Conservation (phyloP, 345 rosid genomes). For the Hirschfeldia incana region DNA sequence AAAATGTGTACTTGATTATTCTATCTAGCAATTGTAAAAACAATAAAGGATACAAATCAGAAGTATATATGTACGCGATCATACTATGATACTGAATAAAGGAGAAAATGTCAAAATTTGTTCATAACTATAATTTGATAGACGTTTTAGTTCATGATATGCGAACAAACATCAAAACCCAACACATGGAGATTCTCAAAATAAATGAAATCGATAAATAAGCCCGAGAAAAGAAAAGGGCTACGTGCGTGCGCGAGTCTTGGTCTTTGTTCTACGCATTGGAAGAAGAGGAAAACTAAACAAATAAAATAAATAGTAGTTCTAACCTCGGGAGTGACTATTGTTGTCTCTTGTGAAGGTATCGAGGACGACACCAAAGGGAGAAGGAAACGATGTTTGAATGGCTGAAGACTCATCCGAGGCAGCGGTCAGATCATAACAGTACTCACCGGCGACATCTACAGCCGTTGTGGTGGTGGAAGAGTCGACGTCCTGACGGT, state of each 20-base stretch:
- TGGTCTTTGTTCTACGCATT: constrained; percentile 45
- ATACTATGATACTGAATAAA: not conserved
- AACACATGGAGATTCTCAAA: constrained; percentile 20
- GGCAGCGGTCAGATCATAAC: constrained; percentile 51
- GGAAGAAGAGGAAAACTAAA: not conserved
- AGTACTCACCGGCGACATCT: constrained; percentile 48
- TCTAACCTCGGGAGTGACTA: constrained; percentile 64
- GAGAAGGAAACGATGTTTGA: constrained; percentile 47
- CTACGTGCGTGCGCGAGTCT: constrained; percentile 27
- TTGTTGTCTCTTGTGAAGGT: constrained; percentile 56
- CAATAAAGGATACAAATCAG: not conserved
- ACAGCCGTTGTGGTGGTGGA: constrained; percentile 46
- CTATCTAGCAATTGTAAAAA: not conserved
- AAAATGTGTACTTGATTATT: not conserved
- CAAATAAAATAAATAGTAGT: not conserved
- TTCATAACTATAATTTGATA: not conserved
- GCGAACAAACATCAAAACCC: constrained; percentile 19
- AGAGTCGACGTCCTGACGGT: constrained; percentile 18
- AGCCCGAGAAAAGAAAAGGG: not conserved
- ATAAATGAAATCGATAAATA: not conserved
- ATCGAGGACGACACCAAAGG: constrained; percentile 63
- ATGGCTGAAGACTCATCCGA: constrained; percentile 42
- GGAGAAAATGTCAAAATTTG: not conserved
- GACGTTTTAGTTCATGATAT: not conserved
- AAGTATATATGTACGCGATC: not conserved